Evolutionary conservation across 140 eudicot genomes (phyloP), one percentile per base, ranked within the genome.

Genomic region (Anethum foeniculum): DNA sequence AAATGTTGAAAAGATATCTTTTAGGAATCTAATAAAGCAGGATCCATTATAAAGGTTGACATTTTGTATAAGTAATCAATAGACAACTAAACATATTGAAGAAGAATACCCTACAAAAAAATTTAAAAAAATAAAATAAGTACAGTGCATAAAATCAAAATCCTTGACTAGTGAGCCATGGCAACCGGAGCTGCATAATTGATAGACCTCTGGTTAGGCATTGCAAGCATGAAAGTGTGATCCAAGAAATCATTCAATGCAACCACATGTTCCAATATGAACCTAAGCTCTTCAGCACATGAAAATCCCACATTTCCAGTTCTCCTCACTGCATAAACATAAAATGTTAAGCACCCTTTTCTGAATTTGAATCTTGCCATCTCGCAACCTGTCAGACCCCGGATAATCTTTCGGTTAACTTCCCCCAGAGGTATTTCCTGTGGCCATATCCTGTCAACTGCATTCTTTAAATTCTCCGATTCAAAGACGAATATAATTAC

Each of bases 161-260:
- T 74, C 86, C 87, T 47, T 47, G 9, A 13, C 84, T 83, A 93
- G 76, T 90, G 96, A 48, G 92, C 97, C 90, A 91, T 87, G 77
- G 96, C 89, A 82, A 88, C 76, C 52, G 88, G 88, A 32, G 90
- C 85, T 82, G 92, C 88, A 84, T 84, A 84, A 65, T 41, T 82
- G 49, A 94, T 92, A 78, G 86, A 90, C 81, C 96, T 89, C 83
- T 92, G 95, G 74, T 90, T 86, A 52, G 98, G 98, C 98, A 89
- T 82, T 6, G 98, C 97, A 52, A 94, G 96, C 98, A 94, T 92
- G 16, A 97, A 91, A 56, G 98, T 94, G 78, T 94, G 98, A 86
- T 94, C 98, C 86, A 94, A 77, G 84, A 94, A 94, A 90, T 94
- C 98, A 71, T 92, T 90, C 56, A 94, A 86, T 54, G 91, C 93